phyloP scores from a whole-genome alignment of 2,329 filamentous ascomycete species.

The Ophiocordyceps camponoti-saundersi region DNA sequence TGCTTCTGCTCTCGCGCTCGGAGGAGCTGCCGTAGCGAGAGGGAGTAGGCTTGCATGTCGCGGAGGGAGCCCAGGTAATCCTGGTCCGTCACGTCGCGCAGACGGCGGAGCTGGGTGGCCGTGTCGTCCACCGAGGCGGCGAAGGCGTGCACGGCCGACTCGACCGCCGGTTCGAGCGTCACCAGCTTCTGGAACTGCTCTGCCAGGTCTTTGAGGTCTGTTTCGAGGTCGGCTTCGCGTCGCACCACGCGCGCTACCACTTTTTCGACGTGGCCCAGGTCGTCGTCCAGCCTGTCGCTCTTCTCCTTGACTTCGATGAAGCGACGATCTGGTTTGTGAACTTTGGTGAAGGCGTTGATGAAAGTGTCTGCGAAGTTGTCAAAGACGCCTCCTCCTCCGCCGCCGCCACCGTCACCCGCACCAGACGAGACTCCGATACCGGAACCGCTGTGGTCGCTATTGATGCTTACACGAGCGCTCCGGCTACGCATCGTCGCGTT shows the following conservation, averaged over 20 bases:
- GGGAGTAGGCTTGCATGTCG: slow-evolving; percentile 90
- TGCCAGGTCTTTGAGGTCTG: slow-evolving; percentile 76
- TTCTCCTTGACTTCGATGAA: slow-evolving; percentile 90
- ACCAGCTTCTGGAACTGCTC: slow-evolving; percentile 93
- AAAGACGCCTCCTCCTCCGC: slow-evolving; percentile 47
- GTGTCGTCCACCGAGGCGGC: slow-evolving; percentile 75
- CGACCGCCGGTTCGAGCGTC: slow-evolving; percentile 72
- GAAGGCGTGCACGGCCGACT: slow-evolving; percentile 68
- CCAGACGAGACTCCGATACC: slow-evolving; percentile 5
- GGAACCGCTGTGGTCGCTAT: slow-evolving; percentile 21
- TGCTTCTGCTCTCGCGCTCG: slow-evolving; percentile 95
- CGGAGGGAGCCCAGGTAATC: slow-evolving; percentile 85
- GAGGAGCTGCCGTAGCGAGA: slow-evolving; percentile 71
- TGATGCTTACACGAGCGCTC: slow-evolving; percentile 43
- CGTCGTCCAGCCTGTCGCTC: slow-evolving; percentile 86
- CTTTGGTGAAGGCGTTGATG: slow-evolving; percentile 92
- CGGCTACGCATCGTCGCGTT: slow-evolving; percentile 85
- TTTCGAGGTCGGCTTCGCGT: slow-evolving; percentile 72
- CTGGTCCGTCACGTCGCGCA: slow-evolving; percentile 86
- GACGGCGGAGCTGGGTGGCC: slow-evolving; percentile 55
- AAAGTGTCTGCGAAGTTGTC: slow-evolving; percentile 93
- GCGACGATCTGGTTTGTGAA: slow-evolving; percentile 84
- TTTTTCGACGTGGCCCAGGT: slow-evolving; percentile 84
- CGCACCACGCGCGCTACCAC: slow-evolving; percentile 83
- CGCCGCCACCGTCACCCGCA: background rate